Base-by-base conservation (phyloP, 2,329 filamentous ascomycete species). In the Didymella segeticola region DNA sequence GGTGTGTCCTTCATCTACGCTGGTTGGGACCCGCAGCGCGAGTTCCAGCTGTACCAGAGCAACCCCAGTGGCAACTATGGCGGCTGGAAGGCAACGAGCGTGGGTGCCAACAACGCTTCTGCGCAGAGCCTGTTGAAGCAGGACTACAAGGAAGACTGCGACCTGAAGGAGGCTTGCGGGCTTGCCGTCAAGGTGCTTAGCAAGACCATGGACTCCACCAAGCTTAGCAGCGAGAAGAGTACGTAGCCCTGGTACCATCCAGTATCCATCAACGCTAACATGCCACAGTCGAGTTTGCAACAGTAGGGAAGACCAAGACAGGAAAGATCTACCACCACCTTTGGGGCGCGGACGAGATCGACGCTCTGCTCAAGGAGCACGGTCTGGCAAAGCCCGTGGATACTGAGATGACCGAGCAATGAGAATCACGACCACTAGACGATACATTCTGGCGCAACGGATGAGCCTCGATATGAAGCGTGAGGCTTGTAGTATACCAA, bases 201-300 rank as follows among this genome's bases (percentile, higher is more conserved):
- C 85, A 99, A 99, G 87, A 99, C 95, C 5, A 99, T 99, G 96
- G 95, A 99, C 77, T 96, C 93, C 49, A 98, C 93, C 48, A 99
- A 97, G 83, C 80, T 99, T 73, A 97, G 92, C 82, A 96, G 92
- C 73, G 95, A 99, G 84, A 99, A 99, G 86, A 96, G 93, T 96
- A 80, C 77, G 90, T 82, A 37, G 19, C 7, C 9, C n/a, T 2
- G n/a, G 10, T 11, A 15, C 25, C 30, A 12, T 37, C 14, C 34
- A 11, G 20, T 19, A 43, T 63, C 8, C n/a, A 33, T 7, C 46
- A 50, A 8, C 20, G 20, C 66, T 74, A 64, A 72, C 63, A 51
- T 51, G 14, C 33, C 12, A 23, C 66, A 97, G 93, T 99, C 74
- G 95, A 99, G 75, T 99, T 99, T 73, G 96, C 95, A 65, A 99